Evolutionary conservation across 257 asterid genomes (phyloP).

Genomic region (Nicotiana sylvestris): DNA sequence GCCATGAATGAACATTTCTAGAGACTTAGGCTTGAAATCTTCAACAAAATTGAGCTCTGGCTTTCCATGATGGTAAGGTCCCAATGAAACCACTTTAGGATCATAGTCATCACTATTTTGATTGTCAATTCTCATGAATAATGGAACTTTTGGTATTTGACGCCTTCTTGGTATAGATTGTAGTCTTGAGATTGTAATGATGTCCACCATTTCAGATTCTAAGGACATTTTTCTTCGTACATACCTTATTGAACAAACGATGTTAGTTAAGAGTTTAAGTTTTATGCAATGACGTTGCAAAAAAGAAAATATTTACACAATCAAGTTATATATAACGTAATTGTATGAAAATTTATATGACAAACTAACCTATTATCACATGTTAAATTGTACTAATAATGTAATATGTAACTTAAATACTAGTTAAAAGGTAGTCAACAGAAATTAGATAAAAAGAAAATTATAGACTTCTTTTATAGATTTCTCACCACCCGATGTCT

Average conservation of each 20-base stretch:
- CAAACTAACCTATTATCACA: not conserved
- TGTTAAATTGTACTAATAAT: not conserved
- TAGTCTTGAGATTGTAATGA: not conserved
- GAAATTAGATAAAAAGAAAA: not conserved
- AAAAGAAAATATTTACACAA: no score
- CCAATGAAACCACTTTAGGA: constrained; percentile 25
- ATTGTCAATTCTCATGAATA: constrained; percentile 3
- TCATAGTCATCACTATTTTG: constrained; percentile 2
- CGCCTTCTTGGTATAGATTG: not conserved
- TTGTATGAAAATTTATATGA: not conserved
- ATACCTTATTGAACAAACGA: not conserved
- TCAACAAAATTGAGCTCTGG: constrained; percentile 19
- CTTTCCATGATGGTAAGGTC: constrained; percentile 31
- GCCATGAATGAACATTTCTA: constrained; percentile 11
- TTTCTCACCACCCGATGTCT: no score
- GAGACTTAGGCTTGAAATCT: constrained; percentile 17
- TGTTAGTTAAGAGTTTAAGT: not conserved
- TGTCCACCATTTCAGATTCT: not conserved
- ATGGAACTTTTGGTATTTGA: constrained; percentile 17
- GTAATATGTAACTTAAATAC: not conserved
- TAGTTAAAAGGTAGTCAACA: not conserved
- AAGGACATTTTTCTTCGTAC: not conserved
- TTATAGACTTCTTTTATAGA: no score
- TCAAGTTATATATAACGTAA: not conserved
- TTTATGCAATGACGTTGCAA: not conserved